Conservation (phyloP, 2,329 filamentous ascomycete species). For the Clonostachys rosea region DNA sequence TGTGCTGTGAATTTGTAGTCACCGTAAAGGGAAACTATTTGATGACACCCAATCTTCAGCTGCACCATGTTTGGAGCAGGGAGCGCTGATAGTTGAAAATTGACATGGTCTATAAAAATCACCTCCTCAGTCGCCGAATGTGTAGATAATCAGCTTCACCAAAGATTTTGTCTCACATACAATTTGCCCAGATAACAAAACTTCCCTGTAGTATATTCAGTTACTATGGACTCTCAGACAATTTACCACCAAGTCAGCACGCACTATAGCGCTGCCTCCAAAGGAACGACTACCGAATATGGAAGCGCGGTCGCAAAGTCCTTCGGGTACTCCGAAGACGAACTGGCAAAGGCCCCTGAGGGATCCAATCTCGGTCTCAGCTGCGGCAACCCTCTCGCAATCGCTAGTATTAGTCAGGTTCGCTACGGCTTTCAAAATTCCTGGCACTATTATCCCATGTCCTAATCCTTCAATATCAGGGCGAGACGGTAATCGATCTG, state of each 20-base stretch:
- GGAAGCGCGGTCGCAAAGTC: slow-evolving; percentile 38
- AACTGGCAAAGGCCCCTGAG: slow-evolving; percentile 37
- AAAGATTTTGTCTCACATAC: neutral
- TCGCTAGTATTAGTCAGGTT: slow-evolving; percentile 39
- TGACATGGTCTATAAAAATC: no score
- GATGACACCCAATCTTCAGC: slow-evolving; percentile 11
- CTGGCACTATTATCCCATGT: neutral
- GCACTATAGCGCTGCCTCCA: slow-evolving; percentile 25
- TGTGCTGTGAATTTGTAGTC: no score
- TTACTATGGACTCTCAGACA: slow-evolving; percentile 16
- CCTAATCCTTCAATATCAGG: slow-evolving; percentile 20
- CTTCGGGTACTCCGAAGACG: slow-evolving; percentile 46
- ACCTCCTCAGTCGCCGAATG: neutral
- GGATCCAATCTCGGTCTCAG: slow-evolving; percentile 47
- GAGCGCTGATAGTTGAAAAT: no score
- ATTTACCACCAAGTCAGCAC: slow-evolving; percentile 26
- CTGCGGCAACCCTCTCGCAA: slow-evolving; percentile 48
- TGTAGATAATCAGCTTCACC: neutral
- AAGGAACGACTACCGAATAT: slow-evolving; percentile 19
- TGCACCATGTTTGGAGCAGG: no score
- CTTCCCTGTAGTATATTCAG: slow-evolving; percentile 1
- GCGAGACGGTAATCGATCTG: slow-evolving; percentile 53
- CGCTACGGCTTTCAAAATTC: neutral
- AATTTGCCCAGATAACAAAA: neutral
- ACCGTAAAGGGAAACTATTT: slow-evolving; percentile 2